Percentiles rank a stretch among this genome's conserved stretches.
Evolutionary conservation across 495 filamentous ascomycete genomes (phyloP).

Genomic region (Xeromyces bisporus): DNA sequence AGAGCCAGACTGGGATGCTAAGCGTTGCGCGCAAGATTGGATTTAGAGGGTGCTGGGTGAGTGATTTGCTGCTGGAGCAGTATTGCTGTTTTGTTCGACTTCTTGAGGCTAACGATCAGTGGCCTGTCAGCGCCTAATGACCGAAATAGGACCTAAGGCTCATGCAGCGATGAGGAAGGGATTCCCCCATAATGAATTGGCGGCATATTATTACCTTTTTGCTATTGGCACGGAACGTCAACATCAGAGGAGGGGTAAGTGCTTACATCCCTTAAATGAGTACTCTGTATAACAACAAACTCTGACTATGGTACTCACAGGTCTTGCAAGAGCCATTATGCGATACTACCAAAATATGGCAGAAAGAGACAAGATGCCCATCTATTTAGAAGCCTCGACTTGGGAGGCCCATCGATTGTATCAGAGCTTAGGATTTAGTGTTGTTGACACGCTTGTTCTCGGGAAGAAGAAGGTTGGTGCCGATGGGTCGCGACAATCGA

Average conservation of each 20-base stretch:
- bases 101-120: too few species aligned
- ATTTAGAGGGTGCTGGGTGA: constrained; percentile 10
- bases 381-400: constrained; percentile 16
- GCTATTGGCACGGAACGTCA: constrained; percentile 13
- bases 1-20: constrained; percentile 10
- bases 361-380: constrained; percentile 9
- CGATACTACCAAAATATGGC: constrained; percentile 8
- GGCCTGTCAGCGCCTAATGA: constrained; percentile 12
- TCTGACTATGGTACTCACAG: constrained; percentile 2
- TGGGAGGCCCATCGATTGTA: constrained; percentile 9
- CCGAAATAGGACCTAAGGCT: constrained; percentile 14
- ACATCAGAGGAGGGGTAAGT: constrained; percentile 13
- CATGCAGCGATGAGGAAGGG: constrained; percentile 12
- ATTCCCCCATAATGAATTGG: constrained; percentile 8
- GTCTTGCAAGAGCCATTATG: constrained; percentile 13
- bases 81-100: too few species aligned
- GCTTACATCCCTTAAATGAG: neutral
- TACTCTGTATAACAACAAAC: neutral
- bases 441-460: constrained; percentile 10
- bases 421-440: constrained; percentile 14
- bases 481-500: constrained; percentile 9
- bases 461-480: constrained; percentile 12
- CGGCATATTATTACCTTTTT: constrained; percentile 14
- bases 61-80: too few species aligned
- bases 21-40: constrained; percentile 11